Conservation (phyloP, 2,329 filamentous ascomycete genomes). For the Epichloe aotearoae region DNA sequence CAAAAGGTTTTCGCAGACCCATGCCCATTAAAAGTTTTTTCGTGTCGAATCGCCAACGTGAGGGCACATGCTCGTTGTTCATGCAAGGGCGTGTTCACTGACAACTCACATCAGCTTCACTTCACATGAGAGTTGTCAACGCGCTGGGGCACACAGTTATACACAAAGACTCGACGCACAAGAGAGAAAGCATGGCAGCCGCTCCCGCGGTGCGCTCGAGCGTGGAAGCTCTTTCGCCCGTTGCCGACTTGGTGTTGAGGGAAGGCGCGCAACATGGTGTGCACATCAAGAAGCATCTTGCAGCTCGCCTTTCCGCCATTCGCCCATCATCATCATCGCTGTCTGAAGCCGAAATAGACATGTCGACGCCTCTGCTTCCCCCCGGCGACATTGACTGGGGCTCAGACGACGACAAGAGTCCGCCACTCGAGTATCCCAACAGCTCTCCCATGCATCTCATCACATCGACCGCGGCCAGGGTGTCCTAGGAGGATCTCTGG, state of each 20-base stretch:
- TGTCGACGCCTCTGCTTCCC: neutral
- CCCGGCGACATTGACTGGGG: conserved; percentile 8
- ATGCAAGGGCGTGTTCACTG: neutral
- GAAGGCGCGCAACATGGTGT: neutral
- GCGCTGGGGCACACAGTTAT: too few relatives aligned
- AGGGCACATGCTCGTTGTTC: neutral
- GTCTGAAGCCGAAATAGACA: neutral
- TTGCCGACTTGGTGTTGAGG: neutral
- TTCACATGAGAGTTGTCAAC: neutral
- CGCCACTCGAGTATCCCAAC: neutral
- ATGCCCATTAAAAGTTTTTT: too few relatives aligned
- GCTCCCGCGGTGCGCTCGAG: neutral
- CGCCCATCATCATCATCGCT: neutral
- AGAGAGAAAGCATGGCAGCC: neutral
- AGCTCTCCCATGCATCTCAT: neutral
- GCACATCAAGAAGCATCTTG: neutral
- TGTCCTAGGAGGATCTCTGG: conserved; percentile 13
- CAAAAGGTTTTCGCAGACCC: too few relatives aligned
- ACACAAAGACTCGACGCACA: neutral
- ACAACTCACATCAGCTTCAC: neutral
- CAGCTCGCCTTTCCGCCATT: neutral
- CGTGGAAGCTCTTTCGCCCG: neutral
- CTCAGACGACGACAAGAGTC: neutral
- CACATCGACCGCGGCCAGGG: neutral
- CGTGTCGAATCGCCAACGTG: too few relatives aligned